Conservation (phyloP, 202 grass and related monocot genomes). For the Musa balbisiana region DNA sequence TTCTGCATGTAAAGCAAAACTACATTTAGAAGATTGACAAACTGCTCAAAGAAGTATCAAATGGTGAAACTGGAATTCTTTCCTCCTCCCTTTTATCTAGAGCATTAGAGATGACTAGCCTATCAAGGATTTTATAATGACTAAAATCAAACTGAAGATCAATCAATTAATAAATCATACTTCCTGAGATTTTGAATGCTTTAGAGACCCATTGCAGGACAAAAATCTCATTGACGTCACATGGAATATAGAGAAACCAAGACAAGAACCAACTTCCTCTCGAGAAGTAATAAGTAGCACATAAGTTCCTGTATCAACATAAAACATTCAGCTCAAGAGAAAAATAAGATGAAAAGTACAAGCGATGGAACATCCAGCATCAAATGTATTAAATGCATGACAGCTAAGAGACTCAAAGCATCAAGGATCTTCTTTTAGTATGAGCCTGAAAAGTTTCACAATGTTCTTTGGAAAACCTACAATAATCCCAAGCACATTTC, state of each 20-base stretch:
- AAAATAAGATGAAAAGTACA: not conserved
- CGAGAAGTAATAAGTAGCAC: constrained; percentile 79
- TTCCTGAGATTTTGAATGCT: constrained; percentile 79
- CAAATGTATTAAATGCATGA: not conserved
- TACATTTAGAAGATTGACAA: constrained; percentile 23
- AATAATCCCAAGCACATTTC: not conserved
- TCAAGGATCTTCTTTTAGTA: not conserved
- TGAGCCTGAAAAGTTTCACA: not conserved
- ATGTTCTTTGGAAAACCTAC: not conserved
- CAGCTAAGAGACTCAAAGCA: not conserved
- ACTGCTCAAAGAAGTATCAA: constrained; percentile 6
- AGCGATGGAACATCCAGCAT: not conserved
- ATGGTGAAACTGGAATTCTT: not conserved
- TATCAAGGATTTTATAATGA: not conserved
- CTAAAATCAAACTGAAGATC: not conserved
- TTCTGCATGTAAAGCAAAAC: constrained; percentile 43
- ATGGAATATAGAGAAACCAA: constrained; percentile 55
- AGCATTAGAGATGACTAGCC: constrained; percentile 16
- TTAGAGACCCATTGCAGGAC: constrained; percentile 72
- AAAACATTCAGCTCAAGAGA: not conserved
- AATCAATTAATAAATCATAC: constrained; percentile 35
- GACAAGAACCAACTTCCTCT: constrained; percentile 67
- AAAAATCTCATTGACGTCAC: constrained; percentile 79
- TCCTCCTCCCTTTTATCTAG: not conserved
- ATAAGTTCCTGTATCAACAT: constrained; percentile 63